Evolutionary conservation across 164 flowering plant genomes (phyloP).

Genomic region (Akebia trifoliata): DNA sequence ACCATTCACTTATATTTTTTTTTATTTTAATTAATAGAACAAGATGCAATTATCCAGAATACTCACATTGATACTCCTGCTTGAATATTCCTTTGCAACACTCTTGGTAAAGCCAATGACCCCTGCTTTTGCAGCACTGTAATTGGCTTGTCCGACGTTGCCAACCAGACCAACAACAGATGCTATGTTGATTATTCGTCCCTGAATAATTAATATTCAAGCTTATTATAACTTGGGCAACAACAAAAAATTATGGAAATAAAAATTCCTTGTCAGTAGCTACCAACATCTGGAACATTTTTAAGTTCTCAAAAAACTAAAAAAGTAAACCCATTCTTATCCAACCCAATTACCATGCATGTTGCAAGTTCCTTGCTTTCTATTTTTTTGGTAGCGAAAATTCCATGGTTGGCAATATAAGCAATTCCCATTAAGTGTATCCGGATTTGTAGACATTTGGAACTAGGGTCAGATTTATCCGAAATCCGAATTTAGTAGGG

Average conservation of each 20-base stretch:
- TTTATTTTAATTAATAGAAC: neutral
- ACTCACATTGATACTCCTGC: constrained; percentile 83
- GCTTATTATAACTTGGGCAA: too few relatives aligned
- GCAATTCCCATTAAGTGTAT: neutral
- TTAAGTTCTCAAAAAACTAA: too few relatives aligned
- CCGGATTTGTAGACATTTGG: neutral
- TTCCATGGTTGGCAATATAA: neutral
- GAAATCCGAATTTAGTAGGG: too few relatives aligned
- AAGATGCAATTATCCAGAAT: constrained; percentile 1
- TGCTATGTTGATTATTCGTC: constrained; percentile 83
- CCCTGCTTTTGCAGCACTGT: constrained; percentile 98
- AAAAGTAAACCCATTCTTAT: too few relatives aligned
- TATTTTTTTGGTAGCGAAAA: neutral
- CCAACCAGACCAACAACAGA: constrained; percentile 96
- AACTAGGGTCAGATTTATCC: too few relatives aligned
- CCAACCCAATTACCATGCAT: too few relatives aligned
- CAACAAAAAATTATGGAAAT: too few relatives aligned
- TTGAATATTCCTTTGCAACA: constrained; percentile 87
- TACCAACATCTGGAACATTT: too few relatives aligned
- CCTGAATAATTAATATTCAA: constrained; percentile 50
- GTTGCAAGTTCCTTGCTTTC: neutral
- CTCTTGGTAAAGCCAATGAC: constrained; percentile 91
- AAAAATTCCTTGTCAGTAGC: too few relatives aligned
- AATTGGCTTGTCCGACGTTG: constrained; percentile 91
- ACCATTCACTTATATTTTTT: neutral